These are phyloP conservation scores for Amanita molliuscula DNA, from an alignment of 768 basidiomycete species.

Conservation along the genomic window DNA sequence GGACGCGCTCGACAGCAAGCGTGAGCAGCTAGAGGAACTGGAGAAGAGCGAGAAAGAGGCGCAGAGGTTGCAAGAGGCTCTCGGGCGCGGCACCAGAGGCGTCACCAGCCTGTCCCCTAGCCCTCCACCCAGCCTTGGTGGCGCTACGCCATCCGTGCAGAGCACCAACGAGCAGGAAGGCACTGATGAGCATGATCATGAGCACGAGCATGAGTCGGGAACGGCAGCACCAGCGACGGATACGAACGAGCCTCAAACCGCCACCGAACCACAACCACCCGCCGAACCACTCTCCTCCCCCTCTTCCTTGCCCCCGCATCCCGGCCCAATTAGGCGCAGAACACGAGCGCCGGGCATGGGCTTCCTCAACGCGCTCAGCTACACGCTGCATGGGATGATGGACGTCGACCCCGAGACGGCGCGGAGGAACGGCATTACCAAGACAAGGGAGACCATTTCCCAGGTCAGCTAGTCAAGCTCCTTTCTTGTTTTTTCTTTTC, in stretches of 20 bases:
- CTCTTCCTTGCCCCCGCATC: constrained; percentile 61
- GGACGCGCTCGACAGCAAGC: constrained; percentile 76
- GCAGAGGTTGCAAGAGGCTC: constrained; percentile 77
- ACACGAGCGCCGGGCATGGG: constrained; percentile 72
- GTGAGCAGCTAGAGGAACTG: constrained; percentile 76
- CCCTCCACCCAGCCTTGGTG: constrained; percentile 10
- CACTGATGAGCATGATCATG: no score
- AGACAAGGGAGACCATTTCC: constrained; percentile 91
- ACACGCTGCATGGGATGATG: constrained; percentile 97
- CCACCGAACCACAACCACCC: background rate
- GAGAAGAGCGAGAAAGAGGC: constrained; percentile 93
- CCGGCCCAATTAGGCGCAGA: constrained; percentile 55
- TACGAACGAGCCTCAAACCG: constrained; percentile 4
- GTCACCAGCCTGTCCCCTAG: constrained; percentile 6
- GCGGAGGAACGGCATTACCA: constrained; percentile 84
- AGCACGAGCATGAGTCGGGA: no score
- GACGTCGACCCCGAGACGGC: constrained; percentile 97
- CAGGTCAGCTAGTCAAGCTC: constrained; percentile 46
- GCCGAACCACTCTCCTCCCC: constrained; percentile 31
- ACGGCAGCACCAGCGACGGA: constrained; percentile 17
- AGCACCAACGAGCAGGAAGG: no score
- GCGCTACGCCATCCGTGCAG: no score
- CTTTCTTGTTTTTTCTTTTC: background rate
- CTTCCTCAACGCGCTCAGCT: constrained; percentile 82
- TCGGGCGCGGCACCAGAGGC: constrained; percentile 46